These are phyloP conservation scores for Xylaria cubensis DNA, from an alignment of 495 filamentous ascomycete species.

Conservation along the genomic window DNA sequence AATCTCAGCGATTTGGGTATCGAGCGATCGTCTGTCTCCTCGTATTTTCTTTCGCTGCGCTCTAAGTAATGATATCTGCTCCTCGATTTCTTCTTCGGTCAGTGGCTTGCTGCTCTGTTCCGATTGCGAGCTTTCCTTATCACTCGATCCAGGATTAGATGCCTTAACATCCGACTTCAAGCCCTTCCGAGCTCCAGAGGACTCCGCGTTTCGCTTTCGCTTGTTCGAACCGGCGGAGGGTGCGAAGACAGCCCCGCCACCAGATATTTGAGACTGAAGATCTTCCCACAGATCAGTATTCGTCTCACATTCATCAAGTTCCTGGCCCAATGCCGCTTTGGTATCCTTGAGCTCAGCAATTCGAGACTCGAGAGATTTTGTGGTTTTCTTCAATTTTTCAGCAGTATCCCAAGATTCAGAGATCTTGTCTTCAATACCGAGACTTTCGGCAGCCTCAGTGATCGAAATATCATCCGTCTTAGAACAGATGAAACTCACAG, in stretches of 20 bases:
- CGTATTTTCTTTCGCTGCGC: slow-evolving; percentile 40
- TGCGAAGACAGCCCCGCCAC: slow-evolving; percentile 58
- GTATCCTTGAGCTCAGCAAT: slow-evolving; percentile 15
- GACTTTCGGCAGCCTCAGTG: slow-evolving; percentile 42
- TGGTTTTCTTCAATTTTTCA: slow-evolving; percentile 21
- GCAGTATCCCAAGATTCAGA: slow-evolving; percentile 30
- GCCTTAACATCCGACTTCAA: slow-evolving; percentile 28
- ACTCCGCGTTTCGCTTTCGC: slow-evolving; percentile 35
- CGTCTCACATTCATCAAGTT: slow-evolving; percentile 48
- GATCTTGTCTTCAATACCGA: slow-evolving; percentile 56
- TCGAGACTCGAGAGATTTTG: slow-evolving; percentile 51
- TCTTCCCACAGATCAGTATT: slow-evolving; percentile 53
- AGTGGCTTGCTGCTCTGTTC: slow-evolving; percentile 23
- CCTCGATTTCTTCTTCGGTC: slow-evolving; percentile 35
- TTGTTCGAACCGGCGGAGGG: slow-evolving; percentile 48
- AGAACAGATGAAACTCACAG: slow-evolving; percentile 69
- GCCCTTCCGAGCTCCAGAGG: slow-evolving; percentile 33
- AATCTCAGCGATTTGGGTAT: slow-evolving; percentile 22
- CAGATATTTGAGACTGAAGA: slow-evolving; percentile 49
- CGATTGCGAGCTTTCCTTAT: slow-evolving; percentile 40
- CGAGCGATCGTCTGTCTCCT: slow-evolving; percentile 19
- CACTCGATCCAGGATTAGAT: slow-evolving; percentile 34
- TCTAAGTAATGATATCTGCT: slow-evolving; percentile 33
- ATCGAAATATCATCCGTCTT: slow-evolving; percentile 71
- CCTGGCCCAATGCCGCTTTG: slow-evolving; percentile 28